A percentile compares a stretch with the other conserved stretches of the same genome.
Conservation (phyloP, 208 protist species). For the Leishmania martiniquensis region DNA sequence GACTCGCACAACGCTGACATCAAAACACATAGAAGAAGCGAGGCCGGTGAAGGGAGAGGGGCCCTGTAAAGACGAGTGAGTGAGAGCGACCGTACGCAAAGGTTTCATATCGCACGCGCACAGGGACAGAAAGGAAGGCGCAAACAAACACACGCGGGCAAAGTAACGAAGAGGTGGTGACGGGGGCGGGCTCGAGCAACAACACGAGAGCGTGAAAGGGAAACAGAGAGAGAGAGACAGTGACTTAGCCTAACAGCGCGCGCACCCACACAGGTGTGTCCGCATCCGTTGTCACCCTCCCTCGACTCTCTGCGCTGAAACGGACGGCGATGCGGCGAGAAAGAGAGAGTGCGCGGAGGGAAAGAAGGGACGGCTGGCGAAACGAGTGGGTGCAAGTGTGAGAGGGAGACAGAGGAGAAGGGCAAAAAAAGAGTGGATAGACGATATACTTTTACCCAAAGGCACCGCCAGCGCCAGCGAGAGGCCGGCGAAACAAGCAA, state of each 20-base stretch:
- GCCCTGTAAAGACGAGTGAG: background rate
- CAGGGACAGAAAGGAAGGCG: background rate
- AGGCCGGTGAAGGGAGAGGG: background rate
- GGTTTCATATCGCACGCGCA: background rate
- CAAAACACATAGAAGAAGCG: background rate
- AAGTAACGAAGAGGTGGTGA: background rate
- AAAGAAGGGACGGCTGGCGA: background rate
- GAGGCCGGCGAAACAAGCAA: no score
- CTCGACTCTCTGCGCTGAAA: background rate
- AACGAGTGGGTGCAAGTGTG: no score
- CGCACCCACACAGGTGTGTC: background rate
- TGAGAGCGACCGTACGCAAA: background rate
- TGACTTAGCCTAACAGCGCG: background rate
- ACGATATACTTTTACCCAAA: background rate
- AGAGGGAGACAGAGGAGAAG: background rate
- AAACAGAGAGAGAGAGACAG: background rate
- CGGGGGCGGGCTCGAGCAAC: background rate
- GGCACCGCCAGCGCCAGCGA: background rate
- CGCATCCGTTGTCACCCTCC: background rate
- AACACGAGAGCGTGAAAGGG: background rate
- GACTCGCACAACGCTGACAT: background rate
- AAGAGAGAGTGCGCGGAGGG: background rate
- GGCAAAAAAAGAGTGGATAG: background rate
- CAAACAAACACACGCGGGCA: slow-evolving; percentile 1
- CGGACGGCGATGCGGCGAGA: background rate